Conservation (phyloP, 345 rosid genomes). For the Citrus glauca region DNA sequence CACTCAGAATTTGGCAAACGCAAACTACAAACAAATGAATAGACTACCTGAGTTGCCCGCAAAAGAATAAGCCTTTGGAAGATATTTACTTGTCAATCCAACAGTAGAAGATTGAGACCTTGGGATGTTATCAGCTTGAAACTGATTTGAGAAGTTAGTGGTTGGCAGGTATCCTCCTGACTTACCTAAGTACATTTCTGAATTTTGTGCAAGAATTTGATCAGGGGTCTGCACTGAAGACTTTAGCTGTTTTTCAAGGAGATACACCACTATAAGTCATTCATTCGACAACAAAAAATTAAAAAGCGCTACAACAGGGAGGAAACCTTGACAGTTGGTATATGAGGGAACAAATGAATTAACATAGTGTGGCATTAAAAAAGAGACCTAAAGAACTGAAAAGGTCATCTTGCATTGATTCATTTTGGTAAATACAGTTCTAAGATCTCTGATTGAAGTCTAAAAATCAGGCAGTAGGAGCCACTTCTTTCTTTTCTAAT, state of each 20-base stretch:
- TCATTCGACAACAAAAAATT: conserved; percentile 2
- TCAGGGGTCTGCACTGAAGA: conserved; percentile 23
- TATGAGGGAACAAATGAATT: background rate
- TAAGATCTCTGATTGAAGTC: background rate
- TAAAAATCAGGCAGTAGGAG: background rate
- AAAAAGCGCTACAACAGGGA: background rate
- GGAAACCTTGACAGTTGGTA: background rate
- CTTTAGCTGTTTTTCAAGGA: conserved; percentile 20
- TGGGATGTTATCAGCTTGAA: conserved; percentile 24
- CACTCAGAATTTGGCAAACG: background rate
- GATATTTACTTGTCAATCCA: conserved; percentile 33
- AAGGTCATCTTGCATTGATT: background rate
- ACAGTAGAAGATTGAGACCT: conserved; percentile 29
- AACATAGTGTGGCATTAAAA: background rate
- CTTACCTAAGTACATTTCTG: conserved; percentile 26
- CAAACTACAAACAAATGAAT: conserved; percentile 4
- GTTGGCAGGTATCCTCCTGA: conserved; percentile 22
- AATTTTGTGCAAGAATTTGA: conserved; percentile 30
- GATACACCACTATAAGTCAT: background rate
- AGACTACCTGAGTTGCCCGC: conserved; percentile 40
- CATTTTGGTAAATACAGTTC: background rate
- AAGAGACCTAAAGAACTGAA: background rate
- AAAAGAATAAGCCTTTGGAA: conserved; percentile 31
- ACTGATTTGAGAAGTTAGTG: conserved; percentile 31
- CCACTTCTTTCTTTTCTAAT: background rate